Conservation (phyloP, 176 grass and related monocot genomes). For the bread wheat (Triticum aestivum) region IWGSC_CS_RefSeq_v2.1 NC_057800.1:86757705-86758204, state of each 20-base stretch:
- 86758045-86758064: neutral
- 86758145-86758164: no score
- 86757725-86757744: neutral
- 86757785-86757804: conserved; percentile 11
- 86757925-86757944: conserved; percentile 20
- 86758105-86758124: neutral
- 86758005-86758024: neutral
- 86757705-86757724: neutral
- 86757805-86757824: neutral
- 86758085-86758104: neutral
- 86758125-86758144: neutral
- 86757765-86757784: neutral
- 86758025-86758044: neutral
- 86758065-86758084: neutral
- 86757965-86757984: conserved; percentile 5
- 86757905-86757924: conserved; percentile 3
- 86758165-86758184: no score
- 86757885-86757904: neutral
- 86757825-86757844: neutral
- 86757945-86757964: neutral
- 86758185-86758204: no score
- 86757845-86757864: neutral
- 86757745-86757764: neutral
- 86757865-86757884: neutral
- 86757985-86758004: neutral